Base-by-base conservation (phyloP, 805 yeast species). In the Metschnikowia aberdeeniae region DNA sequence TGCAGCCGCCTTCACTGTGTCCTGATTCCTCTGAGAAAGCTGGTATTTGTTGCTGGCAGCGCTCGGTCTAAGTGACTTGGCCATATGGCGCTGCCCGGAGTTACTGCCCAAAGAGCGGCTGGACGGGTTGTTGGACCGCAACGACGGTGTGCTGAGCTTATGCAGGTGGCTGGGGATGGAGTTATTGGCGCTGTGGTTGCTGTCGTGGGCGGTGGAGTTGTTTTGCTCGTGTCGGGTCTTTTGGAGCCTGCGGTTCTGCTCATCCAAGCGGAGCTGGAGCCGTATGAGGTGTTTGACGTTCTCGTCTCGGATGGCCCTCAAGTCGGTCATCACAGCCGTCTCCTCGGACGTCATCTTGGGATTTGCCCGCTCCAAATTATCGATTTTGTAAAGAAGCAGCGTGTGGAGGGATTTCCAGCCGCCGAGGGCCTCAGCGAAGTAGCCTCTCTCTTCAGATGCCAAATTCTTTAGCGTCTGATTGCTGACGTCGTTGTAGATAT, bases 381-480 rank as follows among this genome's bases (percentile, higher is more conserved):
- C 86, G 35, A 83, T 63, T 53, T 78, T 78, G 57, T 69, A 77
- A 39, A 79, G 69, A 2, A 82, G 70, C 39, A 77, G 75, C 1
- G 86, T 80, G 50, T 82, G 87, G n/a, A 86, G 63, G 2, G 81
- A 69, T 52, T 81, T 84, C 90, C 92, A 84, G 2, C 90, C 90
- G 47, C 76, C 78, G 17, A 83, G 63, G 2, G 89, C 85, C 13
- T 75, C 78, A 40, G 71, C 76, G 36, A 72, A 61, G 17, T 75
- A 71, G 29, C 73, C 68, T 14, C 69, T 66, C 47, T 84, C 84
- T 55, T 85, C 89, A 14, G 80, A 58, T 3, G 79, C 70, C 40
- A 81, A 57, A 60, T 82, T 79, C 49, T 73, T 68, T 42, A 84
- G 70, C 4, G 87, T 75, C 47, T 68, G 71, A 54, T 78, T 78